Conservation (phyloP, 768 basidiomycete genomes). For the Heimioporus sp. region DNA sequence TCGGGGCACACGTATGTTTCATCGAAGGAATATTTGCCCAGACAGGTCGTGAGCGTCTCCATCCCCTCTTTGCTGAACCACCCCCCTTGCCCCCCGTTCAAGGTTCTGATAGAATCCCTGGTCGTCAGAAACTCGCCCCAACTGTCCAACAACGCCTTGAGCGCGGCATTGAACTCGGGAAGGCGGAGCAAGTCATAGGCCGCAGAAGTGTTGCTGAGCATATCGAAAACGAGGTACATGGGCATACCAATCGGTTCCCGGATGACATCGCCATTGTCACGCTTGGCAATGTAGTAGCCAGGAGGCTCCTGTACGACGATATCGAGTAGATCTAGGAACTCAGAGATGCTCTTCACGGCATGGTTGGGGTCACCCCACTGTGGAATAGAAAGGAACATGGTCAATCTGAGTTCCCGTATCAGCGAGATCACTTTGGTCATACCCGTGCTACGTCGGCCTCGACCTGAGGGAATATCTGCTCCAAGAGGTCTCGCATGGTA, state of each 20-base stretch:
- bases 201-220: conserved; percentile 23
- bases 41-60: not conserved
- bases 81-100: not conserved
- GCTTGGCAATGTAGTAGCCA: not conserved
- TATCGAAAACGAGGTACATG: conserved; percentile 13
- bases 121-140: not conserved
- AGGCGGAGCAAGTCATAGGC: conserved; percentile 7
- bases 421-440: too few relatives aligned
- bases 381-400: too few relatives aligned
- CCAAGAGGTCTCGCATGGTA: not conserved
- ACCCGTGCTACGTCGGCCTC: too few relatives aligned
- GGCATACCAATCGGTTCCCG: conserved; percentile 20
- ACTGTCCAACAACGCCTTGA: not conserved
- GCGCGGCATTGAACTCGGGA: not conserved
- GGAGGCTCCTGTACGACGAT: not conserved
- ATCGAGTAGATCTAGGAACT: not conserved
- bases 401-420: too few relatives aligned
- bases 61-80: not conserved
- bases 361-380: conserved; percentile 3
- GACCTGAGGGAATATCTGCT: conserved; percentile 1
- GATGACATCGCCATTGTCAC: conserved; percentile 1
- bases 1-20: not conserved
- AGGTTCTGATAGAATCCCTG: not conserved
- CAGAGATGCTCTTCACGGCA: not conserved
- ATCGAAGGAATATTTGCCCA: not conserved